These are phyloP conservation scores for Citrus inodora DNA, from an alignment of 345 rosid species.

Conservation along the genomic window DNA sequence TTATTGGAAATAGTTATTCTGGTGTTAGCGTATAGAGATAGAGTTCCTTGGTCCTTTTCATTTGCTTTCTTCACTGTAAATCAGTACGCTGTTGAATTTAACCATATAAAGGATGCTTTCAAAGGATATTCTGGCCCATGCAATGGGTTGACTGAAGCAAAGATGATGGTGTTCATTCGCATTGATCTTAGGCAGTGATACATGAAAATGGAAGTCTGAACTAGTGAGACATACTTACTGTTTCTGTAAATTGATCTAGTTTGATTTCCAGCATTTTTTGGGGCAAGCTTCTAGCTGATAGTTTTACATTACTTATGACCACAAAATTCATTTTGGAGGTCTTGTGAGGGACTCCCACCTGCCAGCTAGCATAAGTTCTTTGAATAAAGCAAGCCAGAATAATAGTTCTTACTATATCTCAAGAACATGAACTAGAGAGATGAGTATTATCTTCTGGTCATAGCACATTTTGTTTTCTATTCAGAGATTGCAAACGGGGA, in stretches of 20 bases:
- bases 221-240: not conserved
- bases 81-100: not conserved
- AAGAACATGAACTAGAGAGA: not conserved
- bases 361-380: not conserved
- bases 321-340: not conserved
- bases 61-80: not conserved
- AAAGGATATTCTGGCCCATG: not conserved
- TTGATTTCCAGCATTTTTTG: not conserved
- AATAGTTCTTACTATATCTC: not conserved
- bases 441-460: not conserved
- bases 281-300: not conserved
- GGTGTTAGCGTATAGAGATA: not conserved
- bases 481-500: constrained; percentile 85
- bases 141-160: not conserved
- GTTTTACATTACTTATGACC: not conserved
- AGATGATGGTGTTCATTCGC: not conserved
- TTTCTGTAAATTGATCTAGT: not conserved
- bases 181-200: too few species aligned
- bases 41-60: not conserved
- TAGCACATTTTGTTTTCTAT: constrained; percentile 12
- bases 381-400: not conserved
- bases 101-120: not conserved
- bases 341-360: not conserved
- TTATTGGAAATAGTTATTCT: not conserved
- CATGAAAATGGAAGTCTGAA: not conserved